phyloP scores from a whole-genome alignment of 2,329 filamentous ascomycete species.

The Trichoderma arundinaceum region DNA sequence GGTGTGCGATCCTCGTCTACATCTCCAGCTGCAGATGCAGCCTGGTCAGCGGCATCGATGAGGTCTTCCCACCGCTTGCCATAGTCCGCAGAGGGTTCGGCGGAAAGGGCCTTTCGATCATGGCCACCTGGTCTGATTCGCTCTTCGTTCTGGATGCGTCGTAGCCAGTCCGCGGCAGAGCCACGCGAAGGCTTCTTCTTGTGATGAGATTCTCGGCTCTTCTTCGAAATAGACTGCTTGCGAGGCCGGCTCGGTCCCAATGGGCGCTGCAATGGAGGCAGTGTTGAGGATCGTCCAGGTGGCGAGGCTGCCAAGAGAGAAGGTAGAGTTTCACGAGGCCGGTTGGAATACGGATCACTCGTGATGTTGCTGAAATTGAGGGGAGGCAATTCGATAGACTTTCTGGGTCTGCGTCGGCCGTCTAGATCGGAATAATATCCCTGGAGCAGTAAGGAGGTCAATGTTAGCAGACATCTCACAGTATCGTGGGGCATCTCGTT shows the following conservation, averaged over 20 bases:
- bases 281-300: slow-evolving; percentile 83
- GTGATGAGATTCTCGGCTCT: slow-evolving; percentile 74
- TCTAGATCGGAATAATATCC: slow-evolving; percentile 76
- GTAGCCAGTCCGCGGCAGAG: slow-evolving; percentile 71
- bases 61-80: slow-evolving; percentile 96
- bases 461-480: slow-evolving; percentile 7
- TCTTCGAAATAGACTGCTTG: slow-evolving; percentile 86
- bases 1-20: slow-evolving; percentile 90
- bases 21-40: slow-evolving; percentile 87
- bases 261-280: slow-evolving; percentile 80
- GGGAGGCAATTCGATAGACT: slow-evolving; percentile 75
- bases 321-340: slow-evolving; percentile 77
- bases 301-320: slow-evolving; percentile 84
- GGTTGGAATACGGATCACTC: slow-evolving; percentile 71
- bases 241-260: slow-evolving; percentile 74
- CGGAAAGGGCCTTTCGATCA: slow-evolving; percentile 82
- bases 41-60: slow-evolving; percentile 78
- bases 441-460: slow-evolving; percentile 41
- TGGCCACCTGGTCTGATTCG: slow-evolving; percentile 70
- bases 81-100: slow-evolving; percentile 80
- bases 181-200: slow-evolving; percentile 71
- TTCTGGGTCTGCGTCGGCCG: slow-evolving; percentile 65
- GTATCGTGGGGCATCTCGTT: slow-evolving; percentile 7
- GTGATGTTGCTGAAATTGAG: slow-evolving; percentile 68
- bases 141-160: slow-evolving; percentile 63